Conservation (phyloP, 208 protist genomes). For the Naegleria gruberi region DNA sequence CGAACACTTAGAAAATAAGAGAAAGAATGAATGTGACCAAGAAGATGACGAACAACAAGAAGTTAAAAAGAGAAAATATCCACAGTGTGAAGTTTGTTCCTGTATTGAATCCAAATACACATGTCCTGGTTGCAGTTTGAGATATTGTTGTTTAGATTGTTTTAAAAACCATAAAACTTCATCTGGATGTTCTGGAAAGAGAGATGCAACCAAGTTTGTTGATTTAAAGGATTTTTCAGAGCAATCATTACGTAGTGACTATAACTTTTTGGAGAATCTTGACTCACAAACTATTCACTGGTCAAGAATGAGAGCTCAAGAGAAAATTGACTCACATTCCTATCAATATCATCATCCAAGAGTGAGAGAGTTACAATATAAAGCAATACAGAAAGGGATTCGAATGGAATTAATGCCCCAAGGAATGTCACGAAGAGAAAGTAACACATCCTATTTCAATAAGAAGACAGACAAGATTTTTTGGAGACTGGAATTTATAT, state of each 20-base stretch:
- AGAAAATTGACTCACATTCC: not conserved
- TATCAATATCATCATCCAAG: constrained; percentile 5
- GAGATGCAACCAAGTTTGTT: not conserved
- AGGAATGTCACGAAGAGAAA: not conserved
- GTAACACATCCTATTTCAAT: not conserved
- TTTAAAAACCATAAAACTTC: not conserved
- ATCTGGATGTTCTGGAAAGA: not conserved
- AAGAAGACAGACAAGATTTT: not conserved
- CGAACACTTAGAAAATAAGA: no score
- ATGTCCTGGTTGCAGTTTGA: not conserved
- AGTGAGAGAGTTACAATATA: not conserved
- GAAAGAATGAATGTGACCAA: no score
- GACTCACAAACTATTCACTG: not conserved
- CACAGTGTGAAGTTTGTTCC: not conserved
- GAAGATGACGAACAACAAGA: not conserved
- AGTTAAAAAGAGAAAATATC: not conserved
- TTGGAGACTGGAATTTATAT: constrained; percentile 8
- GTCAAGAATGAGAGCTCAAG: not conserved
- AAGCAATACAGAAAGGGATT: not conserved
- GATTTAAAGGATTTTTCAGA: not conserved
- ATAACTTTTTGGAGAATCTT: constrained; percentile 9
- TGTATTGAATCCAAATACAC: not conserved
- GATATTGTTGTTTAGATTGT: not conserved
- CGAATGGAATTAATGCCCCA: not conserved
- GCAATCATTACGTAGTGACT: not conserved